phyloP scores from a whole-genome alignment of 257 asterid species.

The Solanum commersonii region DNA sequence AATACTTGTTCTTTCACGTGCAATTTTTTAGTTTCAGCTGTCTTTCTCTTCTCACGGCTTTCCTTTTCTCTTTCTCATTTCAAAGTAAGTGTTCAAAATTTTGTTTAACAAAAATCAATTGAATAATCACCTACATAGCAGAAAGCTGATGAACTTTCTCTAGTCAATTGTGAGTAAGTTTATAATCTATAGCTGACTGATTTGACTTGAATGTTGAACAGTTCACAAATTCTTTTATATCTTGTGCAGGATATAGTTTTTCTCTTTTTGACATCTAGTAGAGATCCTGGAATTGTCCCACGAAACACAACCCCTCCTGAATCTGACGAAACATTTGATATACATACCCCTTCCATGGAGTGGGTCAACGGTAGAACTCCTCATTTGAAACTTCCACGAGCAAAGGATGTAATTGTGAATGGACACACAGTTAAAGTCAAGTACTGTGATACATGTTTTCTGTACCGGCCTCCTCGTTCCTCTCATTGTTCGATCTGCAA shows the following conservation, averaged over 20 bases:
- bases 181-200: background rate
- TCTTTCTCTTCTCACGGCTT: background rate
- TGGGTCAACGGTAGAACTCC: constrained; percentile 82
- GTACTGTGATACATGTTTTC: constrained; percentile 79
- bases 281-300: constrained; percentile 84
- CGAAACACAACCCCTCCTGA: constrained; percentile 64
- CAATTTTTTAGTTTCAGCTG: background rate
- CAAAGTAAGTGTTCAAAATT: background rate
- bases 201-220: background rate
- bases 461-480: constrained; percentile 92
- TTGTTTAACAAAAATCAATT: background rate
- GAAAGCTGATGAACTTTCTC: background rate
- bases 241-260: constrained; percentile 57
- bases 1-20: background rate
- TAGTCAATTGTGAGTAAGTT: background rate
- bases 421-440: constrained; percentile 70
- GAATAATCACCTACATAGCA: background rate
- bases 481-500: constrained; percentile 96
- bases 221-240: background rate
- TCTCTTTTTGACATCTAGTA: constrained; percentile 63
- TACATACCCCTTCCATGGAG: constrained; percentile 72
- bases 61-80: background rate
- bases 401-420: constrained; percentile 62
- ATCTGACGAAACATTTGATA: constrained; percentile 29
- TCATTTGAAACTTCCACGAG: constrained; percentile 58